Evolutionary conservation across 140 eudicot species (phyloP), one percentile per base, ranked within the genome.

Genomic region (Stevia rebaudiana): DNA sequence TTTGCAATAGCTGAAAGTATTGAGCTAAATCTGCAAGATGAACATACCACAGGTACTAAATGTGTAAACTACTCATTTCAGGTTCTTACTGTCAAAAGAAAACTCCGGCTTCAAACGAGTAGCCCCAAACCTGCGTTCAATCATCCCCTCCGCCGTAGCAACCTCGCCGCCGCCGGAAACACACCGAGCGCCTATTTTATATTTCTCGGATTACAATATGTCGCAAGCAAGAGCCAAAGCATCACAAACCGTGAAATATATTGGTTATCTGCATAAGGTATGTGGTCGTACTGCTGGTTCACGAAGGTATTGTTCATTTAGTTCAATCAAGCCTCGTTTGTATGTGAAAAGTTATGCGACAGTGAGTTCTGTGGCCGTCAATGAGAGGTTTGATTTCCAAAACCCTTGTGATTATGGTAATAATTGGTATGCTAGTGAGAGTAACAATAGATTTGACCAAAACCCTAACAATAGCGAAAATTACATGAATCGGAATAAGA

Each of bases 261-360:
- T 82, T 17, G 33, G 16, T 46, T n/a, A 58, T 28, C n/a, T 73
- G 1, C 54, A 51, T 23, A 84, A 80, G 78, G 86, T 77, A 77
- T 51, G 79, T 16, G 15, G 12, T 28, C 18, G 40, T 28, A 11
- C 18, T n/a, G 63, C 22, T 28, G 11, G 25, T 61, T 56, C 76
- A 22, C 39, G 28, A 39, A 52, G 30, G n/a, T 25, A 39, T 36
- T 47, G 17, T 3, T 69, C 59, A 25, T 1, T 31, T 2, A 21
- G 8, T 11, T 22, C 10, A 1, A 11, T 51, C 17, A 55, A 58
- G 25, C 6, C 42, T 59, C 61, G 13, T 35, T 22, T 30, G n/a
- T 77, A 33, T 47, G 59, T 61, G 24, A 72, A 70, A 71, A 57
- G 8, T 40, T 51, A 72, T 28, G 48, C 81, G 16, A 71, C 79